Conservation (phyloP, 176 grass and related monocot genomes). For the Oryza nivara region DNA sequence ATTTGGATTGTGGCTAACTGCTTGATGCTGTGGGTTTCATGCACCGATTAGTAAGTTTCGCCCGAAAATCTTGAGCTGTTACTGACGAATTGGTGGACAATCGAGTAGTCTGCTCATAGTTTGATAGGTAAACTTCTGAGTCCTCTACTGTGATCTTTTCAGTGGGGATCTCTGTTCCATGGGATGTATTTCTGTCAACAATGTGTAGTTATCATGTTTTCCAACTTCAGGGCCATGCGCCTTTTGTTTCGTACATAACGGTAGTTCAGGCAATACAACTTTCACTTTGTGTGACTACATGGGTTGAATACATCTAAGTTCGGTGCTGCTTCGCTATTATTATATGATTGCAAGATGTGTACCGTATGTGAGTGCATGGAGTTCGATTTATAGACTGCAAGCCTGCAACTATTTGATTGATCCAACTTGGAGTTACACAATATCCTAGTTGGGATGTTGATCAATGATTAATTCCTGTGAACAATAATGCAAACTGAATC, state of each 20-base stretch:
- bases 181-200: not conserved
- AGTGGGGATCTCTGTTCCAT: not conserved
- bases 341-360: not conserved
- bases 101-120: constrained; percentile 3
- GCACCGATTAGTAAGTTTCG: not conserved
- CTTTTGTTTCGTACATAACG: not conserved
- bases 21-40: not conserved
- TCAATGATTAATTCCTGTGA: not conserved
- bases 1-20: not conserved
- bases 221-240: not conserved
- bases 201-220: constrained; percentile 4
- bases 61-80: not conserved
- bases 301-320: not conserved
- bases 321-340: not conserved
- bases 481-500: constrained; percentile 14
- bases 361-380: not conserved
- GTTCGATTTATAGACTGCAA: not conserved
- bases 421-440: not conserved
- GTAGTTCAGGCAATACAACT: not conserved
- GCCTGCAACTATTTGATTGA: not conserved
- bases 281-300: not conserved
- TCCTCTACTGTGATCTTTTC: not conserved
- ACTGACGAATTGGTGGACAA: not conserved
- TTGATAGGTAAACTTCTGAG: not conserved
- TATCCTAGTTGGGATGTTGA: constrained; percentile 7